Evolutionary conservation across 441 rosid genomes (phyloP).

Genomic region (Pelargonium myrrhifolium): DNA sequence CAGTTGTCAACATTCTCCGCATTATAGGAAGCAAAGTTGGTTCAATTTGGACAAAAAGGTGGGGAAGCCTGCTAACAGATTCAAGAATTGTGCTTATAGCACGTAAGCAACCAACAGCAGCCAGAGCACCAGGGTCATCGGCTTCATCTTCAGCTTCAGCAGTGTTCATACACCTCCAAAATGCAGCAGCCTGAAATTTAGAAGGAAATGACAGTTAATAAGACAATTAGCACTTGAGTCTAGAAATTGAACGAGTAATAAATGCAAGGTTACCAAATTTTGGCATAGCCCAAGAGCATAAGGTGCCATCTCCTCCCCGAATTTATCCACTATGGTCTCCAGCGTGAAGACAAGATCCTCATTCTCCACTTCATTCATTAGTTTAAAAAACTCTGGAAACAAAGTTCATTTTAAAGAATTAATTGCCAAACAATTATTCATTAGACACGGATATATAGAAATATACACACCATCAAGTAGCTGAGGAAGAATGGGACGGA

Average conservation of each 20-base stretch:
- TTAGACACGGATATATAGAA: conserved; percentile 1
- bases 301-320: conserved; percentile 99
- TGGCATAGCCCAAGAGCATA: conserved; percentile 95
- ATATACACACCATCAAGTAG: conserved; percentile 72
- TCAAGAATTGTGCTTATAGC: conserved; percentile 99
- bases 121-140: conserved; percentile 97
- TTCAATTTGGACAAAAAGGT: conserved; percentile 87
- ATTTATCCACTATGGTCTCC: conserved; percentile 92
- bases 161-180: conserved; percentile 93
- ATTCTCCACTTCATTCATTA: conserved; percentile 98
- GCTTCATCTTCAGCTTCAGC: conserved; percentile 85
- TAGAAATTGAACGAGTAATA: background rate
- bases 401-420: background rate
- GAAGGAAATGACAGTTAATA: conserved; percentile 6
- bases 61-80: conserved; percentile 90
- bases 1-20: conserved; percentile 96
- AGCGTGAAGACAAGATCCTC: conserved; percentile 95
- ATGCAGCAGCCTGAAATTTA: conserved; percentile 74
- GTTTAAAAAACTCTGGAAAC: conserved; percentile 80
- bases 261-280: conserved; percentile 58
- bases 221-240: background rate
- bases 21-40: conserved; percentile 93
- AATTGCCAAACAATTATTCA: background rate
- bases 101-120: conserved; percentile 98
- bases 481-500: conserved; percentile 93